These are phyloP conservation scores for Begonia peltatifolia DNA, from an alignment of 306 rosid species.

Conservation along the genomic window DNA sequence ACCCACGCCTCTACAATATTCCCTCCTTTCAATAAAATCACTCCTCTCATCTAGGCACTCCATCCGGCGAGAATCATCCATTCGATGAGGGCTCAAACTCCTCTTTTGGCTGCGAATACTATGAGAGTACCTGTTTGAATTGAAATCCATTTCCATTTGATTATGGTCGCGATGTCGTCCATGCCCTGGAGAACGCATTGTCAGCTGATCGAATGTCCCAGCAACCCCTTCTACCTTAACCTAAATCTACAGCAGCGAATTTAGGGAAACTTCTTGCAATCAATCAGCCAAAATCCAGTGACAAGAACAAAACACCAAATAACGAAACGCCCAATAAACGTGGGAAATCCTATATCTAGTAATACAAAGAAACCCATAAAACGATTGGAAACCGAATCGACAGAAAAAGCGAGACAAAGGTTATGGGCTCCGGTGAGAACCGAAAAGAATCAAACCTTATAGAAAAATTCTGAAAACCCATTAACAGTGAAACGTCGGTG, in stretches of 20 bases:
- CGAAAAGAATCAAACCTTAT: conserved; percentile 33
- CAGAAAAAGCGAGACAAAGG: too few species aligned
- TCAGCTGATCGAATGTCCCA: conserved; percentile 16
- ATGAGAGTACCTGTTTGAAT: conserved; percentile 14
- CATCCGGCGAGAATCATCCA: conserved; percentile 29
- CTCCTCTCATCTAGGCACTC: conserved; percentile 24
- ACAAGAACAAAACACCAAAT: conserved; percentile 4
- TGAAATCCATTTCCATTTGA: conserved; percentile 22
- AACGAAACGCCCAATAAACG: not conserved
- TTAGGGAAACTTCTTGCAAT: not conserved
- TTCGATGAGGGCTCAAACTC: conserved; percentile 41
- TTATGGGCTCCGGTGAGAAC: not conserved
- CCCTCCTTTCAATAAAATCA: conserved; percentile 37
- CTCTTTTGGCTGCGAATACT: conserved; percentile 13
- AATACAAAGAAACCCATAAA: conserved; percentile 4
- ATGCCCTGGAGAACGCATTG: conserved; percentile 46
- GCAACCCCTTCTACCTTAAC: conserved; percentile 6
- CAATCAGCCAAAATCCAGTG: conserved; percentile 4
- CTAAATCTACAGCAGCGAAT: not conserved
- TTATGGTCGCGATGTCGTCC: conserved; percentile 33
- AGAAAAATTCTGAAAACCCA: conserved; percentile 10
- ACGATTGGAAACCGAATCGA: conserved; percentile 7
- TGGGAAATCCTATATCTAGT: conserved; percentile 23
- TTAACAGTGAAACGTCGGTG: not conserved
- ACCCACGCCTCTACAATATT: conserved; percentile 35